phyloP scores from a whole-genome alignment of 768 basidiomycete genomes.

The Rhodocollybia butyracea region DNA sequence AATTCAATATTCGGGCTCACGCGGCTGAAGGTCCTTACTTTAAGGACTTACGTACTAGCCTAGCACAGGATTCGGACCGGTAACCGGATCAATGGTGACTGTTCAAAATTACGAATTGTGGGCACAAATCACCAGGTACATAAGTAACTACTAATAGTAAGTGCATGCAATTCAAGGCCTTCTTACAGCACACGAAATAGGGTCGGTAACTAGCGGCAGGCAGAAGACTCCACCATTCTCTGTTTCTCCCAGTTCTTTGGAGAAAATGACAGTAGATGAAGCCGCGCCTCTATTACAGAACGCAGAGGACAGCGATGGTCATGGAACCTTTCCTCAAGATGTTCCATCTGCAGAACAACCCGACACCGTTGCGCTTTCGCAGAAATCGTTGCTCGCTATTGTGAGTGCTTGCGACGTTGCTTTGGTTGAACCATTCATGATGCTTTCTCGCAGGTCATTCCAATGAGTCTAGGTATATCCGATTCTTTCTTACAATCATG shows the following conservation, averaged over 20 bases:
- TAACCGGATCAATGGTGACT: no score
- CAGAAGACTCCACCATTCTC: not conserved
- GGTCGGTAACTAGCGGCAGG: no score
- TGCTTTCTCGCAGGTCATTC: slow-evolving; percentile 36
- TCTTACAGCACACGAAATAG: no score
- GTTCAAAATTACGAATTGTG: no score
- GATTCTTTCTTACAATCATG: not conserved
- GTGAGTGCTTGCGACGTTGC: slow-evolving; percentile 13
- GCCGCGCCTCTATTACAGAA: slow-evolving; percentile 28
- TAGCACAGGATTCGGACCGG: no score
- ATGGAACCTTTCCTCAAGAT: slow-evolving; percentile 9
- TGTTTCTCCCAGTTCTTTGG: not conserved
- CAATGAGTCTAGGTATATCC: slow-evolving; percentile 39
- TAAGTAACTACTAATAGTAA: no score
- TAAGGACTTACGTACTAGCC: no score
- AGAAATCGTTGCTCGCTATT: slow-evolving; percentile 15
- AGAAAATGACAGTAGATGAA: slow-evolving; percentile 28
- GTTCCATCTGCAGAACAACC: slow-evolving; percentile 9
- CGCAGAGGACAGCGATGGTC: slow-evolving; percentile 1
- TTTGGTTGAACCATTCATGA: not conserved
- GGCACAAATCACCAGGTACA: no score
- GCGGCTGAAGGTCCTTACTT: no score
- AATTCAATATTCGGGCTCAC: no score
- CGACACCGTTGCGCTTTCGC: not conserved
- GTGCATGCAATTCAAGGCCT: no score